Evolutionary conservation across 2,329 filamentous ascomycete species (phyloP).

Genomic region (Lasiodiplodia gonubiensis): DNA sequence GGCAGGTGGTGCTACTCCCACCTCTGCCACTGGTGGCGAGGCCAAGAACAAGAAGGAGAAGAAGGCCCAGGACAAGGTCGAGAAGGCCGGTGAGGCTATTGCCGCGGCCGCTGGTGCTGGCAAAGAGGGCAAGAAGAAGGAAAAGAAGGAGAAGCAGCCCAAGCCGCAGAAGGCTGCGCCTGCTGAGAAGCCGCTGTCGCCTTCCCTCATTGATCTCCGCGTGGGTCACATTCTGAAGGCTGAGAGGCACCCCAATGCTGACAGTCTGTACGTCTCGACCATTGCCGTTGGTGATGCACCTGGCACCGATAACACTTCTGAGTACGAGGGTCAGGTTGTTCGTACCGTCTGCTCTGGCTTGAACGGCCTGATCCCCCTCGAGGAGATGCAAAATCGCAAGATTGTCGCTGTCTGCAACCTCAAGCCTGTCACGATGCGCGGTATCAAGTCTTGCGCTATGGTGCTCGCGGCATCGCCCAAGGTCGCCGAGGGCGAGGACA

Average conservation of each 20-base stretch:
- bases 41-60: constrained; percentile 54
- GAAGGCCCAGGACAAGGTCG: constrained; percentile 59
- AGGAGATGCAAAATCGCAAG: constrained; percentile 96
- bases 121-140: constrained; percentile 65
- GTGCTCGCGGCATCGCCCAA: constrained; percentile 92
- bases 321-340: constrained; percentile 89
- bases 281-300: constrained; percentile 91
- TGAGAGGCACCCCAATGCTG: constrained; percentile 92
- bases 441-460: constrained; percentile 82
- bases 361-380: constrained; percentile 88
- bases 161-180: constrained; percentile 70
- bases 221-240: constrained; percentile 98
- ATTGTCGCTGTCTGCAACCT: constrained; percentile 96
- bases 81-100: constrained; percentile 59
- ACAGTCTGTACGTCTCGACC: constrained; percentile 93
- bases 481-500: constrained; percentile 78
- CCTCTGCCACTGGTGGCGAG: constrained; percentile 41
- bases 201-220: constrained; percentile 87
- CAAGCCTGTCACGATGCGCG: constrained; percentile 99
- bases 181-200: constrained; percentile 77
- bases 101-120: constrained; percentile 48
- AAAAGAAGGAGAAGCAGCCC: constrained; percentile 88
- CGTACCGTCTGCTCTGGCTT: constrained; percentile 97
- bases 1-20: constrained; percentile 51
- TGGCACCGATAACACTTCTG: constrained; percentile 84